A percentile compares a stretch with the other conserved stretches of the same genome.
These are phyloP conservation scores for Beta vulgaris DNA, from an alignment of 148 eudicot genomes.

Conservation along the genomic window DNA sequence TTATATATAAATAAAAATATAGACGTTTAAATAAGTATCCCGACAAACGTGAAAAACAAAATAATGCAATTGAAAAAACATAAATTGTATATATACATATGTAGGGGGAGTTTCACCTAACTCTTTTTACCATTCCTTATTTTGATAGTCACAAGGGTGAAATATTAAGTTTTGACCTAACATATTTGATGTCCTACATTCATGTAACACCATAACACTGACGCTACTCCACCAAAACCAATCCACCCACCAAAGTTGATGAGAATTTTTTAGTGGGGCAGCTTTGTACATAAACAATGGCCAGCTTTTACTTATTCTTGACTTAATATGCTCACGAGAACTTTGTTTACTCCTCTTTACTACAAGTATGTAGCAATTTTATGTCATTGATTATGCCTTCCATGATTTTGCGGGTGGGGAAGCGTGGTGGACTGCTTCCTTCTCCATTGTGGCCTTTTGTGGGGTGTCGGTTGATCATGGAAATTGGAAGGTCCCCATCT, in stretches of 20 bases:
- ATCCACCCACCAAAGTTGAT: background rate
- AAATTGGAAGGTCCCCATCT: background rate
- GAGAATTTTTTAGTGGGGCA: background rate
- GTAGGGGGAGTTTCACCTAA: slow-evolving; percentile 4
- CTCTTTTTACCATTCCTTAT: background rate
- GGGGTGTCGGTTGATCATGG: slow-evolving; percentile 20
- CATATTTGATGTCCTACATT: background rate
- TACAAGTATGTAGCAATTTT: background rate
- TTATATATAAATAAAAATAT: too few relatives aligned
- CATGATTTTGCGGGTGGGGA: slow-evolving; percentile 12
- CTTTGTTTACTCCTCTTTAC: background rate
- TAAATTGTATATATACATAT: too few relatives aligned
- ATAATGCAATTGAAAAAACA: too few relatives aligned
- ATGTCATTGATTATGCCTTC: slow-evolving; percentile 15
- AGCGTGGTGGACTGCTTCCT: background rate
- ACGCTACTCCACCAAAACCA: background rate
- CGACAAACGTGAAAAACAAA: too few relatives aligned
- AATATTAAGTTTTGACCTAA: background rate
- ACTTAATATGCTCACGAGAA: slow-evolving; percentile 11
- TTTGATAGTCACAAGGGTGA: background rate
- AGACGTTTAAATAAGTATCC: too few relatives aligned
- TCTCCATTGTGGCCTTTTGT: slow-evolving; percentile 3
- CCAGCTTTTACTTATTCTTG: slow-evolving; percentile 2
- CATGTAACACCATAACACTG: background rate
- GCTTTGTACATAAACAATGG: background rate